These are phyloP conservation scores for Penicillium crystallinum DNA, from an alignment of 495 filamentous ascomycete genomes.

Conservation along the genomic window DNA sequence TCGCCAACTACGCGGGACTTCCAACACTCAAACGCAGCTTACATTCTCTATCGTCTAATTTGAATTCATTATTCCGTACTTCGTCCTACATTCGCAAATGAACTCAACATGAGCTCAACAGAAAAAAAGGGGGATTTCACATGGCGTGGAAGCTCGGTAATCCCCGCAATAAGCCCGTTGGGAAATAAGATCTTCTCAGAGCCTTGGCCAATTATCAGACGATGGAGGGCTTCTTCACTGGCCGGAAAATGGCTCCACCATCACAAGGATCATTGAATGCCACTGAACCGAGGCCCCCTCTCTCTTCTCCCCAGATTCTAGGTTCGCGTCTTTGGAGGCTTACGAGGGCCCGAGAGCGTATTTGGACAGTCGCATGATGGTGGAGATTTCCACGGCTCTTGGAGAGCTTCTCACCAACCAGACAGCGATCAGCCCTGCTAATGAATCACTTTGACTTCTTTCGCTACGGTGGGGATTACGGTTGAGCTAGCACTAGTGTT, in stretches of 20 bases:
- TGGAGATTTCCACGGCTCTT: not conserved
- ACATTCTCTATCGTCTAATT: no score
- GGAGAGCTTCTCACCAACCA: not conserved
- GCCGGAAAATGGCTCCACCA: not conserved
- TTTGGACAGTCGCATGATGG: not conserved
- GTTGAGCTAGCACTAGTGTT: not conserved
- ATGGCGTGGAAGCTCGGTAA: constrained; percentile 21
- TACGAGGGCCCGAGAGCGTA: not conserved
- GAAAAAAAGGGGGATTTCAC: constrained; percentile 8
- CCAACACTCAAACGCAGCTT: not conserved
- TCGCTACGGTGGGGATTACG: not conserved
- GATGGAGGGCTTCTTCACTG: not conserved
- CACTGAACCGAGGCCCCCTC: constrained; percentile 9
- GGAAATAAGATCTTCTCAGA: not conserved
- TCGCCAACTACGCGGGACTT: no score
- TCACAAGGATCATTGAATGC: not conserved
- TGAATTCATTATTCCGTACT: no score
- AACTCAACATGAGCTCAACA: not conserved
- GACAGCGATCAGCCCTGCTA: not conserved
- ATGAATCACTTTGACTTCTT: not conserved
- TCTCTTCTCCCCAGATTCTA: not conserved
- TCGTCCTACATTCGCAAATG: no score
- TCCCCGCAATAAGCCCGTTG: not conserved
- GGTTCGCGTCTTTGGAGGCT: no score
- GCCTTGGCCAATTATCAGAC: not conserved